Conservation (phyloP, 768 basidiomycete genomes). For the Trichaptum fuscoviolaceum region DNA sequence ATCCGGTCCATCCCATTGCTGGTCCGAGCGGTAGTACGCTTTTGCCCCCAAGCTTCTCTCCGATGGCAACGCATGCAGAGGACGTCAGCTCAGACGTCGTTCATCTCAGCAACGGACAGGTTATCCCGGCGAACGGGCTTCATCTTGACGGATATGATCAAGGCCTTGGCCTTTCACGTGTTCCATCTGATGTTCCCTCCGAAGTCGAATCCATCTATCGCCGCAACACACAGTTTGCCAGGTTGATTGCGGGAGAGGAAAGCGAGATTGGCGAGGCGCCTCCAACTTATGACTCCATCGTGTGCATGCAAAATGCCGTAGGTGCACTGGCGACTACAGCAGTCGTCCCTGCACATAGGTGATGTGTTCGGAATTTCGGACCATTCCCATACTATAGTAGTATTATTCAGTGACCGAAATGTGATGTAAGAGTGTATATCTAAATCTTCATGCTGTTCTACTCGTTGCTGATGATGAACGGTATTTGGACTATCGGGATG, state of each 20-base stretch:
- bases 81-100: not conserved
- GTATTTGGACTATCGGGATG: too few species aligned
- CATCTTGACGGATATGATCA: not conserved
- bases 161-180: not conserved
- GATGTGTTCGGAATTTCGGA: not conserved
- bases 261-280: conserved; percentile 80
- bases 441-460: too few species aligned
- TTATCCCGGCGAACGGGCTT: not conserved
- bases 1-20: not conserved
- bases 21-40: not conserved
- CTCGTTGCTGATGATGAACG: too few species aligned
- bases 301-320: not conserved
- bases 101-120: not conserved
- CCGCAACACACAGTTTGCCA: conserved; percentile 61
- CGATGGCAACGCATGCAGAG: not conserved
- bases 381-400: not conserved
- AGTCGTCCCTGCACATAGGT: not conserved
- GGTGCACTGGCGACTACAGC: not conserved
- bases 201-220: conserved; percentile 32
- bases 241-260: conserved; percentile 78
- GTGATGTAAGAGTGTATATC: too few species aligned
- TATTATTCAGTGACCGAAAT: not conserved
- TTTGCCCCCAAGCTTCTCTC: not conserved
- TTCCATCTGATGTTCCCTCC: not conserved
- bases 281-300: conserved; percentile 53